phyloP scores from a whole-genome alignment of 495 filamentous ascomycete species.

The Cudoniella acicularis region DNA sequence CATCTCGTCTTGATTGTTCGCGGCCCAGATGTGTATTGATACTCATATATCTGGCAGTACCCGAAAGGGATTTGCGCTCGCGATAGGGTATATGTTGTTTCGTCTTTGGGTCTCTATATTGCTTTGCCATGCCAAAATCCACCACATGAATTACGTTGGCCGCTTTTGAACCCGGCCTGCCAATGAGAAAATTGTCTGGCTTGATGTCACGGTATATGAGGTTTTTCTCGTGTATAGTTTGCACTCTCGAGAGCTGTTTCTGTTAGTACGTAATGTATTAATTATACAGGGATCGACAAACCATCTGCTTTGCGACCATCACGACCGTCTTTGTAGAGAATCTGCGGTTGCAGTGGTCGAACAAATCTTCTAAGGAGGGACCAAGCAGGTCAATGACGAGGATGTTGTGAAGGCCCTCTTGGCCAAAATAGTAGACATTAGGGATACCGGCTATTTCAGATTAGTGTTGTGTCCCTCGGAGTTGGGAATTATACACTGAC shows the following conservation, averaged over 20 bases:
- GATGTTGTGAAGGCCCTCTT: constrained; percentile 99
- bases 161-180: constrained; percentile 84
- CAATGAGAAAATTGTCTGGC: constrained; percentile 98
- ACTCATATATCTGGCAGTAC: constrained; percentile 98
- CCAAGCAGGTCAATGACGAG: constrained; percentile 97
- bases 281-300: constrained; percentile 35
- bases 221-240: constrained; percentile 99
- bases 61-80: constrained; percentile 95
- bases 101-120: constrained; percentile 97
- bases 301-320: constrained; percentile 99
- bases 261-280: constrained; percentile 3
- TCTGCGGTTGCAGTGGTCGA: constrained; percentile 93
- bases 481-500: constrained; percentile 55
- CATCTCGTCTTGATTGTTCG: constrained; percentile 94
- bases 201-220: constrained; percentile 99
- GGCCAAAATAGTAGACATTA: constrained; percentile 99
- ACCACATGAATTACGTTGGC: constrained; percentile 99
- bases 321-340: constrained; percentile 98
- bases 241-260: constrained; percentile 82
- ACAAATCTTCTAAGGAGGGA: constrained; percentile 93
- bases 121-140: constrained; percentile 99
- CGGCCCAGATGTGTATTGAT: constrained; percentile 98
- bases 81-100: constrained; percentile 99
- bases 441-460: constrained; percentile 79
- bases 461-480: constrained; percentile 9